Evolutionary conservation across 768 basidiomycete species (phyloP), one percentile per base, ranked within the genome.

Genomic region (Suillus occidentalis): DNA sequence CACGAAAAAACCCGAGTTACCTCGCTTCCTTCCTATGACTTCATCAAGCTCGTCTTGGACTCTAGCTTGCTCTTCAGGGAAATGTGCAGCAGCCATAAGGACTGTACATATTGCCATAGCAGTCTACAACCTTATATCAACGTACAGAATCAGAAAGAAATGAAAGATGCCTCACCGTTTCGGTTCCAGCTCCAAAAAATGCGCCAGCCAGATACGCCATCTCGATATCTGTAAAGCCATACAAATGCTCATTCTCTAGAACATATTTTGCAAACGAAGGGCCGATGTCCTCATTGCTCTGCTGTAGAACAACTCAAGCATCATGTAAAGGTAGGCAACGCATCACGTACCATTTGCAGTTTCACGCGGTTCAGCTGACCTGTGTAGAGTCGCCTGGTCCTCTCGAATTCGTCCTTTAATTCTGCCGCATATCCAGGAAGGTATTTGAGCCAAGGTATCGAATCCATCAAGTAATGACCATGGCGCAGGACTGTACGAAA

Each of bases 1-100:
- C 22, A 4, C 10, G 2, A 40, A 40, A 14, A 36, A 36, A 36
- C 5, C 4, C 22, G 4, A 60, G 22, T 5, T 62, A 72, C 71
- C 53, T 53, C 65, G 68, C 18, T 68, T 80, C 13, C 75, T 70
- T 0, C 85, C 85, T 16, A 87, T 72, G 6, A 87, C 80, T 7
- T 65, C 58, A 62, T 87, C 84, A 6, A 88, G 72, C 64, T 88
- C 83, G 34, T 80, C 78, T 63, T 85, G 85, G 0, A 86, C 81
- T 14, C 68, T 75, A 8, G 69, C 71, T 58, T 87, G 85, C 0
- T 82, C 78, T n/a, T 81, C 78, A 1, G 85, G 85, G 67, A 83
- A 81, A 61, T 76, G 77, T 0, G 83, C 83, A 1, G 85, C 82
- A 0, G 85, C 85, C 76, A 87, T 78, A 28, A 87, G 75, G 13